A percentile compares a stretch with the other conserved stretches of the same genome.
phyloP scores from a whole-genome alignment of 129 eudicot genomes.

The Solidago caesia region DNA sequence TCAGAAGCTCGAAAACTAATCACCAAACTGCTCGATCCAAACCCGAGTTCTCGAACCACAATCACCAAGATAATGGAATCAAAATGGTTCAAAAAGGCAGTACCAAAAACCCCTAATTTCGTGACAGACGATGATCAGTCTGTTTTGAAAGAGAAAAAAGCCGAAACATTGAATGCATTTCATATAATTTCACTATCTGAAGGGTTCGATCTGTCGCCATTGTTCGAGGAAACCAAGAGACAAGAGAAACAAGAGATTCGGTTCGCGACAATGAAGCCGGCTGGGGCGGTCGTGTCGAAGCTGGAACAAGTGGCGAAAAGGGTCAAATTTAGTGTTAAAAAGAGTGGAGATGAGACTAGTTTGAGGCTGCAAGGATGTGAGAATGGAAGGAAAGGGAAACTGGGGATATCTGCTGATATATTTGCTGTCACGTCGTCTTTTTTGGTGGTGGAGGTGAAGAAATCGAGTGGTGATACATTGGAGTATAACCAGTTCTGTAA shows the following conservation, averaged over 20 bases:
- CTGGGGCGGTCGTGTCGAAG: constrained; percentile 64
- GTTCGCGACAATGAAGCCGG: constrained; percentile 66
- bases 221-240: constrained; percentile 73
- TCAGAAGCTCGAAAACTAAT: constrained; percentile 44
- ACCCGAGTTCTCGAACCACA: constrained; percentile 43
- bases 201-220: constrained; percentile 82
- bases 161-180: constrained; percentile 67
- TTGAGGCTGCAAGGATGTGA: constrained; percentile 65
- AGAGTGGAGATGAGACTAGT: constrained; percentile 49
- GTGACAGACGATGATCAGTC: constrained; percentile 33
- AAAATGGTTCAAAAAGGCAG: constrained; percentile 40
- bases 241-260: constrained; percentile 61
- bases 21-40: constrained; percentile 48
- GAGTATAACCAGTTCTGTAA: constrained; percentile 91
- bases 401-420: constrained; percentile 71
- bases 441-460: constrained; percentile 77
- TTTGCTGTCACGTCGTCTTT: constrained; percentile 68
- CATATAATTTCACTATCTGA: constrained; percentile 81
- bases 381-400: constrained; percentile 77
- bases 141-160: constrained; percentile 37
- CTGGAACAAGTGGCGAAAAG: constrained; percentile 76
- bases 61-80: constrained; percentile 47
- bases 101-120: constrained; percentile 18
- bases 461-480: constrained; percentile 71
- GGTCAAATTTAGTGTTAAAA: constrained; percentile 50